Evolutionary conservation across 371 early-diverging fungal species (phyloP).

Genomic region (Actinomortierella ambigua): DNA sequence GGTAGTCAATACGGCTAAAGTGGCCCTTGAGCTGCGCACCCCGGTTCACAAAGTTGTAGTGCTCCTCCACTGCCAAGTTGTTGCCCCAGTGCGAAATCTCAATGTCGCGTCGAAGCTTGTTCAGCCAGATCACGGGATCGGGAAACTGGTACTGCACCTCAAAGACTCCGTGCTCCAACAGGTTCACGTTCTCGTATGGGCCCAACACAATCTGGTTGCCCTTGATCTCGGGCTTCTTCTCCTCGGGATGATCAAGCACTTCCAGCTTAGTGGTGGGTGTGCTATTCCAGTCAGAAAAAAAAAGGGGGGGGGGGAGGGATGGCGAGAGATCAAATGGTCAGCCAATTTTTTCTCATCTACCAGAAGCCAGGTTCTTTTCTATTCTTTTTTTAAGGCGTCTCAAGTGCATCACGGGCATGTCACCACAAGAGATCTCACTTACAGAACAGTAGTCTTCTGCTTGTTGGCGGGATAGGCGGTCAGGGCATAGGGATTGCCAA

Average conservation of each 20-base stretch:
- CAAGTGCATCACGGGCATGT: too few relatives aligned
- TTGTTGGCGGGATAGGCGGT: constrained; percentile 75
- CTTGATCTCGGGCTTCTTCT: constrained; percentile 41
- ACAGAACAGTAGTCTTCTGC: constrained; percentile 83
- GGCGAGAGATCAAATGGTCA: background rate
- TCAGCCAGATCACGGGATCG: constrained; percentile 69
- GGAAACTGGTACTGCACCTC: constrained; percentile 75
- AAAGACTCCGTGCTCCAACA: constrained; percentile 49
- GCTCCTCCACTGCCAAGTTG: constrained; percentile 85
- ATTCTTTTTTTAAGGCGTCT: background rate
- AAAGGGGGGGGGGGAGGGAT: background rate
- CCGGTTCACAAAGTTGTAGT: constrained; percentile 77
- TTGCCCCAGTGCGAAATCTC: constrained; percentile 89
- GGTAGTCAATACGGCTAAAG: constrained; percentile 77
- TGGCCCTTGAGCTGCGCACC: constrained; percentile 83
- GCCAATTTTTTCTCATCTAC: background rate
- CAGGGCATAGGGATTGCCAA: constrained; percentile 63
- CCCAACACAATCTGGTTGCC: constrained; percentile 78
- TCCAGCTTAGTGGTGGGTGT: constrained; percentile 20
- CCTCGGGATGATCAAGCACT: constrained; percentile 22
- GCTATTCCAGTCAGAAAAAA: constrained; percentile 5
- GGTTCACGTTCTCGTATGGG: constrained; percentile 59
- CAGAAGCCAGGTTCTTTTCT: background rate
- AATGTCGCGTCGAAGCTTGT: constrained; percentile 70
- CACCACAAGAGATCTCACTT: constrained; percentile 34